A percentile compares a stretch with the other conserved stretches of the same genome.
Conservation (phyloP, 2,329 filamentous ascomycete species). For the Penicillium brasilianum region DNA sequence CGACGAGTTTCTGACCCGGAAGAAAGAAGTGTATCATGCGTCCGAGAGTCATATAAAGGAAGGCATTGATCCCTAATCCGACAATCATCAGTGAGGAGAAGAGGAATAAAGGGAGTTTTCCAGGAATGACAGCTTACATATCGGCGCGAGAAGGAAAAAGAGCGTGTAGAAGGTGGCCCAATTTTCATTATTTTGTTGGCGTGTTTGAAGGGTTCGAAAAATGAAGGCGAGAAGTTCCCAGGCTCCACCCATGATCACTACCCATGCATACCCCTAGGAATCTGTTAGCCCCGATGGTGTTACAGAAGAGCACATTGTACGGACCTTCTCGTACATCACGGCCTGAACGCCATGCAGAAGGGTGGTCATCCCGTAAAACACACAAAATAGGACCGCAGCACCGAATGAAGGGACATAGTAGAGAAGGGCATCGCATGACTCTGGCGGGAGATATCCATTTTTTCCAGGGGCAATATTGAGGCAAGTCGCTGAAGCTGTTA, state of each 20-base stretch:
- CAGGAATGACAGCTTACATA: not conserved
- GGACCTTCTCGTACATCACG: not conserved
- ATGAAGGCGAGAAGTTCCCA: conserved; percentile 1
- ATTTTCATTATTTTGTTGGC: not conserved
- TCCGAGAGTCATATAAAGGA: conserved; percentile 50
- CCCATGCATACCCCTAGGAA: not conserved
- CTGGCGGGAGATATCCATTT: conserved; percentile 45
- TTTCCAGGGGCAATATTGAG: conserved; percentile 36
- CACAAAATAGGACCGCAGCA: conserved; percentile 40
- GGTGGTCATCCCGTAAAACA: conserved; percentile 41
- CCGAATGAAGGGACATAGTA: conserved; percentile 38
- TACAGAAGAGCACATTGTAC: not conserved
- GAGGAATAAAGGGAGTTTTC: not conserved
- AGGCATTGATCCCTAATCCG: conserved; percentile 51
- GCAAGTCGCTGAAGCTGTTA: conserved; percentile 29
- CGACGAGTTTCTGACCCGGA: conserved; percentile 38
- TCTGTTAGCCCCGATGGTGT: not conserved
- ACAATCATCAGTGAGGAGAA: not conserved
- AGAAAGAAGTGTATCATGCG: conserved; percentile 49
- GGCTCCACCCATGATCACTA: conserved; percentile 1
- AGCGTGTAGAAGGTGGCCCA: not conserved
- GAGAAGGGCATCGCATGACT: conserved; percentile 42
- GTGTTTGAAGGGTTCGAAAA: conserved; percentile 2
- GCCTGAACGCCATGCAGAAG: not conserved
- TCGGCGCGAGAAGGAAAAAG: not conserved